Percentiles rank a stretch among this genome's conserved stretches.
These are phyloP conservation scores for Coprinellus micaceus DNA, from an alignment of 768 basidiomycete species.

Conservation along the genomic window DNA sequence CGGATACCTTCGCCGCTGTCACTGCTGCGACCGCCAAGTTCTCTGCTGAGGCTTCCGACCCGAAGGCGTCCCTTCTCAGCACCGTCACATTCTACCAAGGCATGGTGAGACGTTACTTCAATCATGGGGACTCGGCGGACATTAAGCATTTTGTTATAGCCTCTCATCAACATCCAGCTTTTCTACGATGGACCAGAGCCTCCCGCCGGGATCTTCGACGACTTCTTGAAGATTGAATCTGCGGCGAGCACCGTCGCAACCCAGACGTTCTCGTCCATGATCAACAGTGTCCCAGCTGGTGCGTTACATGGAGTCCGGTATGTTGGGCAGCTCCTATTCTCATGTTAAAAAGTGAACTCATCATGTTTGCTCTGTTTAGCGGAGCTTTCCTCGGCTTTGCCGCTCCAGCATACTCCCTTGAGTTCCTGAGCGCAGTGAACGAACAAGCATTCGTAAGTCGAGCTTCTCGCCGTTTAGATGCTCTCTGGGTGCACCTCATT, in stretches of 20 bases:
- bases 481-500: neutral
- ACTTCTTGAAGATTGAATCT: constrained; percentile 43
- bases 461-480: neutral
- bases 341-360: too few species aligned
- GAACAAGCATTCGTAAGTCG: constrained; percentile 37
- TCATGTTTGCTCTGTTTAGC: too few species aligned
- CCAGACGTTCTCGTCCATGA: neutral
- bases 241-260: neutral
- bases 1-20: constrained; percentile 20
- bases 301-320: constrained; percentile 24
- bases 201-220: constrained; percentile 49
- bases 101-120: constrained; percentile 26
- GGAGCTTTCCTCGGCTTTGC: constrained; percentile 42
- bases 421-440: constrained; percentile 35
- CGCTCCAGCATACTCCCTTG: constrained; percentile 30
- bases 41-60: constrained; percentile 39
- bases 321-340: neutral
- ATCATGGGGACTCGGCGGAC: neutral
- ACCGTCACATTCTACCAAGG: constrained; percentile 37
- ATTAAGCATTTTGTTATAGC: constrained; percentile 4
- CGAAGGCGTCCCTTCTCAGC: constrained; percentile 48
- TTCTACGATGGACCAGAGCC: constrained; percentile 59
- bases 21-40: constrained; percentile 39
- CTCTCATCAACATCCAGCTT: constrained; percentile 28
- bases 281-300: constrained; percentile 29